Evolutionary conservation across 768 basidiomycete species (phyloP).

Genomic region (Phaeotremella fagi): DNA sequence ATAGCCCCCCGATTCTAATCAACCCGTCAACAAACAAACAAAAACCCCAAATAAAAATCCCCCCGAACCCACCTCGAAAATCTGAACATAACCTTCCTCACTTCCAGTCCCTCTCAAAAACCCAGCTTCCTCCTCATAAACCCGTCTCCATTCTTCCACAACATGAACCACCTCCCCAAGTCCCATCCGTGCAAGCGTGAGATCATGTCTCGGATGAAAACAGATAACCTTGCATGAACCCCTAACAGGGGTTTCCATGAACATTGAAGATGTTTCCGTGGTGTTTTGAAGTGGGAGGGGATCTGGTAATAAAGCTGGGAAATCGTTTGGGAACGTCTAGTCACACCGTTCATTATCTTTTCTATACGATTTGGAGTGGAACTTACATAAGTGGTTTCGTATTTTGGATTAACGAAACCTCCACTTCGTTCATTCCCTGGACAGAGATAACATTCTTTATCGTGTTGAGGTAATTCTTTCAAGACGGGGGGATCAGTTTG

Average conservation of each 20-base stretch:
- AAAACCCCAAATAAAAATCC: neutral
- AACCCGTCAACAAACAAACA: neutral
- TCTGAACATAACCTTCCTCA: slow-evolving; percentile 73
- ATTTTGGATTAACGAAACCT: slow-evolving; percentile 65
- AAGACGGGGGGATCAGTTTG: slow-evolving; percentile 67
- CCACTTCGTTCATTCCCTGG: slow-evolving; percentile 73
- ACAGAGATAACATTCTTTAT: slow-evolving; percentile 69
- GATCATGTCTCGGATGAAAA: slow-evolving; percentile 79
- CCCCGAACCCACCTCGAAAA: slow-evolving; percentile 69
- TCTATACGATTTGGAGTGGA: neutral
- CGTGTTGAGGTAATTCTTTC: slow-evolving; percentile 56
- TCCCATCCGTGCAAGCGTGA: slow-evolving; percentile 68
- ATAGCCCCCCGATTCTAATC: slow-evolving; percentile 80
- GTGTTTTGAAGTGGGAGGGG: slow-evolving; percentile 58
- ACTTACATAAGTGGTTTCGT: slow-evolving; percentile 59
- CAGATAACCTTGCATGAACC: slow-evolving; percentile 84
- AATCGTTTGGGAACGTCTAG: slow-evolving; percentile 70
- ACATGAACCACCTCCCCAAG: slow-evolving; percentile 60
- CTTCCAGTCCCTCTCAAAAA: slow-evolving; percentile 5
- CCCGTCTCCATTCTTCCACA: slow-evolving; percentile 66
- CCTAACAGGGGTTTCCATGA: slow-evolving; percentile 59
- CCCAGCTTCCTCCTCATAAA: slow-evolving; percentile 60
- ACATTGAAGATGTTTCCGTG: slow-evolving; percentile 16
- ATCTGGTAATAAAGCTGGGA: slow-evolving; percentile 67
- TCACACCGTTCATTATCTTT: too few relatives aligned